Conservation (phyloP, 73 alveolate species). For the Paramecium sonneborni region DNA sequence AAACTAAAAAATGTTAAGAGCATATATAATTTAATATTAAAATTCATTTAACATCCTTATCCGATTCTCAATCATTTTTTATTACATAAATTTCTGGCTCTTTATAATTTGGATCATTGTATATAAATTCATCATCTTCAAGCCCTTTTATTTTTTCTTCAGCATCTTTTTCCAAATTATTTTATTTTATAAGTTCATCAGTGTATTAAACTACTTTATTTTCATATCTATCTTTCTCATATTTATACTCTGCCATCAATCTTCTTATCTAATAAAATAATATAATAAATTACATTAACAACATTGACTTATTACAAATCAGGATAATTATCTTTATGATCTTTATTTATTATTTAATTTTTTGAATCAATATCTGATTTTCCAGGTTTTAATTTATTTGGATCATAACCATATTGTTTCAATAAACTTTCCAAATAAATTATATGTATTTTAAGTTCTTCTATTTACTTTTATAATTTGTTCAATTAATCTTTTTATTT, state of each 20-base stretch:
- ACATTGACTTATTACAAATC: neutral
- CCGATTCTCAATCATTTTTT: neutral
- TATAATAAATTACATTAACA: neutral
- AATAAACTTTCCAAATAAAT: neutral
- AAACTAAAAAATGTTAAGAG: neutral
- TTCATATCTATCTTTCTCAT: conserved; percentile 26
- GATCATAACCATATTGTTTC: conserved; percentile 6
- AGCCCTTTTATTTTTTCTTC: neutral
- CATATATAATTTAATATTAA: neutral
- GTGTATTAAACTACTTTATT: neutral
- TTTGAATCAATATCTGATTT: neutral
- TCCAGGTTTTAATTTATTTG: conserved; percentile 1
- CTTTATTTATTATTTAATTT: neutral
- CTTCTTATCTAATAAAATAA: neutral
- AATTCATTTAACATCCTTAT: neutral
- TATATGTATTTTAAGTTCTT: neutral
- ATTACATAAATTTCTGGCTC: neutral
- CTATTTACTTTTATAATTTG: neutral
- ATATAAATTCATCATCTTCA: neutral
- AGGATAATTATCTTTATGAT: neutral
- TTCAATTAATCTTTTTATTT: no score
- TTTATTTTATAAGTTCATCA: neutral
- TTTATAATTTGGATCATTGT: neutral
- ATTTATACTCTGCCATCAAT: conserved; percentile 39
- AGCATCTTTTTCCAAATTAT: neutral